A percentile compares a stretch with the other conserved stretches of the same genome.
Conservation (phyloP, 2,329 filamentous ascomycete genomes). For the Pseudogymnoascus sp. region DNA sequence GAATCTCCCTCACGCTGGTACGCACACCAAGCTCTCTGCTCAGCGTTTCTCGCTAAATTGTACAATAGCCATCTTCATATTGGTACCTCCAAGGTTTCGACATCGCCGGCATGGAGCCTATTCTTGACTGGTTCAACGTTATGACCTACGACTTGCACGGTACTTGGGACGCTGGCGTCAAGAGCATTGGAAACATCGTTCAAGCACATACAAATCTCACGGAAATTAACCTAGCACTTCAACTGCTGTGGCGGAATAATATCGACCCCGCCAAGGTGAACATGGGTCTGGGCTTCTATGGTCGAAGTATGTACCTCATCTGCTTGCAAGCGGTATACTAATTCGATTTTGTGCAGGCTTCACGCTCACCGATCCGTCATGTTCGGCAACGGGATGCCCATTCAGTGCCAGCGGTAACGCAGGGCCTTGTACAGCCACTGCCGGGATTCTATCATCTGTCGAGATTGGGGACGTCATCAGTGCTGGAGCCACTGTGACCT, state of each 20-base stretch:
- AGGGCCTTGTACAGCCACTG: slow-evolving; percentile 21
- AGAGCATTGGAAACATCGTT: slow-evolving; percentile 29
- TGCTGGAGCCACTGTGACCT: slow-evolving; percentile 15
- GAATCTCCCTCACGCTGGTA: slow-evolving; percentile 8
- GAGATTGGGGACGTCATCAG: slow-evolving; percentile 30
- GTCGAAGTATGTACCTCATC: slow-evolving; percentile 19
- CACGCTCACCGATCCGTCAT: slow-evolving; percentile 15
- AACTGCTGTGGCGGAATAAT: slow-evolving; percentile 38
- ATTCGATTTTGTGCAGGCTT: slow-evolving; percentile 6
- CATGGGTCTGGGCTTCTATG: slow-evolving; percentile 40
- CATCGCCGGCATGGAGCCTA: slow-evolving; percentile 3
- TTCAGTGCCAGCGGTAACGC: slow-evolving; percentile 18
- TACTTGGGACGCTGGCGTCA: slow-evolving; percentile 30
- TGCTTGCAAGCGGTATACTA: background rate
- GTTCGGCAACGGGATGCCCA: slow-evolving; percentile 19
- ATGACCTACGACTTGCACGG: slow-evolving; percentile 41
- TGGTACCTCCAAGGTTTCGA: slow-evolving; percentile 10
- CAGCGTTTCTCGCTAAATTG: slow-evolving; percentile 1
- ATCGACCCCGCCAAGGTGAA: slow-evolving; percentile 34
- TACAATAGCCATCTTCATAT: slow-evolving; percentile 10
- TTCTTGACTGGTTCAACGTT: slow-evolving; percentile 37
- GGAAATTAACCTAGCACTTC: slow-evolving; percentile 34
- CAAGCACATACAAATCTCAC: slow-evolving; percentile 38
- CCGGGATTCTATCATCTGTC: slow-evolving; percentile 28
- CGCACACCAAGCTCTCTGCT: background rate